Evolutionary conservation across 805 yeast species (phyloP).

Genomic region (Cyberlindnera mississippiensis): DNA sequence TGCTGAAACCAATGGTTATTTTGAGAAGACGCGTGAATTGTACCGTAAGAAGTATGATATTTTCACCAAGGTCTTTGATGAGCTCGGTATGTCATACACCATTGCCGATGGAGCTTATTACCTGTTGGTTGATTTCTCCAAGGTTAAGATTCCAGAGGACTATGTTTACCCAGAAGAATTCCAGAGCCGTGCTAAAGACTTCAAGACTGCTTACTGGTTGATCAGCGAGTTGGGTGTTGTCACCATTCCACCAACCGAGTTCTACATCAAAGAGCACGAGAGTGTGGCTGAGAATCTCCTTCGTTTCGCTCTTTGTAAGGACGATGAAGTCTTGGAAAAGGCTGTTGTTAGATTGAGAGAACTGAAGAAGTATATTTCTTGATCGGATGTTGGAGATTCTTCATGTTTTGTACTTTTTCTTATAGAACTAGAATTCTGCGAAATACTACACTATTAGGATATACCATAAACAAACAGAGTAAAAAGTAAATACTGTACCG

Average conservation of each 20-base stretch:
- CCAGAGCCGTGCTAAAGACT: constrained; percentile 70
- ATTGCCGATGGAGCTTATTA: constrained; percentile 92
- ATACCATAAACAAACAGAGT: too few species aligned
- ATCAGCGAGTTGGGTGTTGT: constrained; percentile 92
- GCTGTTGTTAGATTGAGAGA: constrained; percentile 75
- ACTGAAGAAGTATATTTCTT: constrained; percentile 56
- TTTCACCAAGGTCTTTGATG: constrained; percentile 77
- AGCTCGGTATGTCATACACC: constrained; percentile 84
- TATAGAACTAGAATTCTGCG: too few species aligned
- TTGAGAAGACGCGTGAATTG: constrained; percentile 59
- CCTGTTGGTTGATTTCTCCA: constrained; percentile 80
- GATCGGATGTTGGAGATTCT: not conserved
- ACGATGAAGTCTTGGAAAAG: constrained; percentile 70
- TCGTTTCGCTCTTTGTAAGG: constrained; percentile 96
- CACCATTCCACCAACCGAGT: constrained; percentile 97
- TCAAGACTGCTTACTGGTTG: constrained; percentile 87
- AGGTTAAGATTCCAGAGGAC: constrained; percentile 72
- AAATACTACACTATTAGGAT: too few species aligned
- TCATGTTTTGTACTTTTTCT: too few species aligned
- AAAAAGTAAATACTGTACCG: too few species aligned
- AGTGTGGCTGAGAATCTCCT: constrained; percentile 76
- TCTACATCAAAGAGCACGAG: constrained; percentile 67
- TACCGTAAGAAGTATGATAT: constrained; percentile 71
- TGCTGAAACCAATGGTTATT: constrained; percentile 64
- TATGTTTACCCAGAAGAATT: constrained; percentile 72